phyloP scores from a whole-genome alignment of 108 stramenopile genomes.

The Cyclotella sp. region DNA sequence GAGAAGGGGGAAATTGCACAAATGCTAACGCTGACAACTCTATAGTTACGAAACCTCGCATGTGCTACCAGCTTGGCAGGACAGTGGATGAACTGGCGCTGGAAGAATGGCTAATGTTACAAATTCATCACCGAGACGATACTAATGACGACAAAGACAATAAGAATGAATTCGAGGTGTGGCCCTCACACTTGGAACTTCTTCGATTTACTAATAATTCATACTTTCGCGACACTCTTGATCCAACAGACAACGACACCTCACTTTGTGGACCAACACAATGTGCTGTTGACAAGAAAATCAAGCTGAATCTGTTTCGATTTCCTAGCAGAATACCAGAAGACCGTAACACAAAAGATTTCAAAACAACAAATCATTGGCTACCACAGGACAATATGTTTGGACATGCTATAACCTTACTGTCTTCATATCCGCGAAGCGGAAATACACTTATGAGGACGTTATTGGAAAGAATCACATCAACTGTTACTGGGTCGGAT shows the following conservation, averaged over 20 bases:
- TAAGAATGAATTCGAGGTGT: constrained; percentile 12
- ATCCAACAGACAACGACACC: neutral
- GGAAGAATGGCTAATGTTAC: constrained; percentile 44
- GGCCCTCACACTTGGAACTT: constrained; percentile 53
- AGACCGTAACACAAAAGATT: neutral
- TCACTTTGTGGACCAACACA: neutral
- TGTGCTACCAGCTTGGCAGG: constrained; percentile 36
- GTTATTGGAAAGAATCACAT: constrained; percentile 79
- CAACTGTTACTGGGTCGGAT: constrained; percentile 93
- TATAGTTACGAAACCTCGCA: constrained; percentile 16
- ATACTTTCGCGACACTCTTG: neutral
- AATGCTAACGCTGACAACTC: neutral
- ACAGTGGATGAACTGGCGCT: constrained; percentile 52
- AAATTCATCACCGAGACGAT: constrained; percentile 34
- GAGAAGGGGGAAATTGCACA: constrained; percentile 5
- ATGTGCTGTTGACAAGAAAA: neutral
- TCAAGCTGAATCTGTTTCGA: neutral
- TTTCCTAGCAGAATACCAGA: neutral
- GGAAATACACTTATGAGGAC: constrained; percentile 89
- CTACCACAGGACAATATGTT: constrained; percentile 4
- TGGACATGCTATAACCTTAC: constrained; percentile 49
- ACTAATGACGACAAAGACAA: neutral
- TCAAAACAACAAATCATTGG: neutral
- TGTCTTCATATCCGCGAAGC: constrained; percentile 90
- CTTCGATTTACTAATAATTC: constrained; percentile 36